Evolutionary conservation across 805 yeast species (phyloP).

Genomic region (Candida nemodendra): DNA sequence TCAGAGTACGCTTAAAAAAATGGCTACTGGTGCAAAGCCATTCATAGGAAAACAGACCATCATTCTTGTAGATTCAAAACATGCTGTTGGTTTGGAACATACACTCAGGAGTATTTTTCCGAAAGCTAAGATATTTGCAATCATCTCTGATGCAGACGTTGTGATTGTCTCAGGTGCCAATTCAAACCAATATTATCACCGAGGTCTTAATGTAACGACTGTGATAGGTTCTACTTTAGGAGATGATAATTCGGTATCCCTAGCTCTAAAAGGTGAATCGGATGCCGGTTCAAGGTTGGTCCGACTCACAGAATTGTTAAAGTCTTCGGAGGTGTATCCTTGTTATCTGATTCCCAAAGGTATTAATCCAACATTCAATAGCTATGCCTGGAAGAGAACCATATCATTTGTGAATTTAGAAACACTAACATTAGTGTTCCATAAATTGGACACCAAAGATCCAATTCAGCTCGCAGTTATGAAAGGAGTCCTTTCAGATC

Average conservation of each 20-base stretch:
- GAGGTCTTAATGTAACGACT: conserved; percentile 24
- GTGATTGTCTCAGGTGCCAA: conserved; percentile 11
- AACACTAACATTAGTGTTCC: conserved; percentile 22
- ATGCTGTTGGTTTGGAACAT: conserved; percentile 23
- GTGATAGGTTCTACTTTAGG: conserved; percentile 24
- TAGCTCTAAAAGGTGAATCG: conserved; percentile 22
- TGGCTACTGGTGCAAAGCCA: conserved; percentile 5
- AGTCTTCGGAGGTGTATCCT: conserved; percentile 26
- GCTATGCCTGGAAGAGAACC: conserved; percentile 31
- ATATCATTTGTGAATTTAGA: conserved; percentile 26
- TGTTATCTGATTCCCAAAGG: conserved; percentile 26
- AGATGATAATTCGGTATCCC: conserved; percentile 4
- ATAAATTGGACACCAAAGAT: conserved; percentile 15
- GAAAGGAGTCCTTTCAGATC: conserved; percentile 24
- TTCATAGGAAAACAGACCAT: conserved; percentile 20
- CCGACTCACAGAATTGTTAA: conserved; percentile 21
- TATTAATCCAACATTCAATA: conserved; percentile 26
- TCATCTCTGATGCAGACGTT: conserved; percentile 28
- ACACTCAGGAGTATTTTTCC: conserved; percentile 12
- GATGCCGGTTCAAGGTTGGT: conserved; percentile 17
- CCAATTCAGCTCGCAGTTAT: conserved; percentile 8
- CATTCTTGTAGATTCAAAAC: conserved; percentile 27
- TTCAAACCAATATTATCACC: conserved; percentile 19
- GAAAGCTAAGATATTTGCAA: conserved; percentile 18
- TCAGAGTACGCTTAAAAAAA: conserved; percentile 7